Base-by-base conservation (phyloP, 495 filamentous ascomycete genomes). In the Lasiosphaeria ovina region DNA sequence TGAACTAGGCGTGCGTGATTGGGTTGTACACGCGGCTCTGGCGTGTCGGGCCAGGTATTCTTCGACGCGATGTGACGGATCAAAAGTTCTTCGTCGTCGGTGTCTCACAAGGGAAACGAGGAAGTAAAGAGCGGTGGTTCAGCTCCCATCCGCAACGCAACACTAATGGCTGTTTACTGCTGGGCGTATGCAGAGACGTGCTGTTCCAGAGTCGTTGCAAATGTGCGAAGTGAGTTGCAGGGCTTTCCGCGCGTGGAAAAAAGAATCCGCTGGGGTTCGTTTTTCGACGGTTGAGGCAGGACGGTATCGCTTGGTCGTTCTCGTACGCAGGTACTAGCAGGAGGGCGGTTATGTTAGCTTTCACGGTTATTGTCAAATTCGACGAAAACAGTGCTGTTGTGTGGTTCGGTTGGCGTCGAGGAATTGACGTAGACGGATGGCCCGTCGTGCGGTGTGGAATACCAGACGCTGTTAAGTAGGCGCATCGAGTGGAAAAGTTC, bases 51-150 rank as follows among this genome's bases (percentile, higher is more conserved):
- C 7, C 16, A 24, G 9, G 6, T 32, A 36, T 16, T 7, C n/a
- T n/a, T 44, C 14, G 53, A 24, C 55, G 47, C 44, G n/a, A 57
- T 35, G 45, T 50, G 55, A 57, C 32, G 14, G 33, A 50, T 57
- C 45, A 12, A 48, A 38, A 49, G 6, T 6, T 5, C 3, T 6
- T 34, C 12, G 51, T 35, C 16, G 24, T 10, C 53, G 6, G 35
- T 32, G 36, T 55, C 38, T 50, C 55, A 17, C 11, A 33, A 11
- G 31, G 55, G 11, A 57, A 36, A 8, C 9, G 17, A 35, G 16
- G 16, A 9, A 5, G 16, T 5, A 50, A 24, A 17, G 2, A 17
- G 47, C 47, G 31, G 47, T 16, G 47, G 12, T n/a, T 50, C 47
- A 24, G 24, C 24, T 24, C 24, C 24, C 24, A 24, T 24, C 24